Percentiles rank a stretch among this genome's conserved stretches.
Evolutionary conservation across 1,139 yeast species (phyloP).

Genomic region (Hyphopichia wangnamkhiaoensis): DNA sequence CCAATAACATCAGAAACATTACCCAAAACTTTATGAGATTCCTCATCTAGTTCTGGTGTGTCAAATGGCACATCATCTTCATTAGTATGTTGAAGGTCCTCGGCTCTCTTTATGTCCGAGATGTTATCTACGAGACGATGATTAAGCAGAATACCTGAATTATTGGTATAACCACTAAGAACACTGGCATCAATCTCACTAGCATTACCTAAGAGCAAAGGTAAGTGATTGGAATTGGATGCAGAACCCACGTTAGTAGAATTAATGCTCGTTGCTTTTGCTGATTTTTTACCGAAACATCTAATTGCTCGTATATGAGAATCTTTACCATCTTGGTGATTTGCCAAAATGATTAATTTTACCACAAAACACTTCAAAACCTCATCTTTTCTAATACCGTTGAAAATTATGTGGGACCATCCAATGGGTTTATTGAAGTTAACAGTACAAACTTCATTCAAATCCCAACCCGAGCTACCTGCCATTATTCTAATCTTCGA

Average conservation of each 20-base stretch:
- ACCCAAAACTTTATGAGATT: conserved; percentile 27
- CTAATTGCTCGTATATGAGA: conserved; percentile 78
- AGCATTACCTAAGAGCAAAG: conserved; percentile 1
- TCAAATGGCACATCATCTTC: conserved; percentile 11
- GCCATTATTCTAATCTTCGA: conserved; percentile 67
- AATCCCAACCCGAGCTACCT: conserved; percentile 86
- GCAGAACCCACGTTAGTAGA: background rate
- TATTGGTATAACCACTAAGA: conserved; percentile 14
- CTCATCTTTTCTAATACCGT: conserved; percentile 57
- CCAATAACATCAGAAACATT: conserved; percentile 46
- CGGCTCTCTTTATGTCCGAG: background rate
- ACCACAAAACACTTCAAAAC: conserved; percentile 74
- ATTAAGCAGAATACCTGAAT: conserved; percentile 34
- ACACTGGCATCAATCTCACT: conserved; percentile 23
- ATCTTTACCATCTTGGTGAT: conserved; percentile 96
- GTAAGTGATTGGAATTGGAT: background rate
- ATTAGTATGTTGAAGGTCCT: conserved; percentile 5
- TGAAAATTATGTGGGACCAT: conserved; percentile 78
- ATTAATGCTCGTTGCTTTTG: conserved; percentile 5
- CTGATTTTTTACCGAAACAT: conserved; percentile 39
- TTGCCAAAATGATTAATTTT: conserved; percentile 68
- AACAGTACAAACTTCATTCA: conserved; percentile 69
- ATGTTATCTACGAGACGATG: conserved; percentile 7
- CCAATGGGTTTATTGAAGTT: conserved; percentile 76
- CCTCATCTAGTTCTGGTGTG: conserved; percentile 14